These are phyloP conservation scores for Trichocladium uniseriatum DNA, from an alignment of 495 filamentous ascomycete species.

Conservation along the genomic window DNA sequence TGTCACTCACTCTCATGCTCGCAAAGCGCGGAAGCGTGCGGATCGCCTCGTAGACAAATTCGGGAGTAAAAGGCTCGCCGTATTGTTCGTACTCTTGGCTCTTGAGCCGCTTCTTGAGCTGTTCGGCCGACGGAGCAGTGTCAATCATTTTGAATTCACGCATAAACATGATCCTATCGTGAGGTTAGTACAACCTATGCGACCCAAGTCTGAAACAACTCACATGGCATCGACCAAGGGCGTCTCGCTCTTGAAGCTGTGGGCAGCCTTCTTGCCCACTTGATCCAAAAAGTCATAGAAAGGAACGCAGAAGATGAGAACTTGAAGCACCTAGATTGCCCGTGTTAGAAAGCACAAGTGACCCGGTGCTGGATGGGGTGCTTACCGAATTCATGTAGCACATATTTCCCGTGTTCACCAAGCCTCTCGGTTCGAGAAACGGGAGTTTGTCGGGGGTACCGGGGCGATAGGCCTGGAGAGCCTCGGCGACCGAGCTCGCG, in stretches of 20 bases:
- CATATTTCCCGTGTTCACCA: conserved; percentile 97
- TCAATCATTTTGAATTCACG: conserved; percentile 81
- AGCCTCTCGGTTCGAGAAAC: conserved; percentile 87
- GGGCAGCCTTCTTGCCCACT: conserved; percentile 66
- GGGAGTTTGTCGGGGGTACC: conserved; percentile 54
- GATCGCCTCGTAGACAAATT: conserved; percentile 93
- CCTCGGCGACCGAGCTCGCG: conserved; percentile 59
- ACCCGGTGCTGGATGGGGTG: not conserved
- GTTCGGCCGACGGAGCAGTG: conserved; percentile 63
- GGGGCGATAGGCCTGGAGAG: conserved; percentile 56
- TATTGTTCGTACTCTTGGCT: conserved; percentile 78
- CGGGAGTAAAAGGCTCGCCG: conserved; percentile 84
- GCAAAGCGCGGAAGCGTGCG: conserved; percentile 76
- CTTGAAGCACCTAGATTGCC: conserved; percentile 67
- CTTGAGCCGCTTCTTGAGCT: conserved; percentile 64
- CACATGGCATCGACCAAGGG: conserved; percentile 90
- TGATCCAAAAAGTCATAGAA: conserved; percentile 92
- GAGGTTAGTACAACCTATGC: conserved; percentile 9
- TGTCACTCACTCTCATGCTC: conserved; percentile 66
- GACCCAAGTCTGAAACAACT: conserved; percentile 27
- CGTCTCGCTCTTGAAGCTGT: conserved; percentile 92
- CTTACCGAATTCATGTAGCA: conserved; percentile 99
- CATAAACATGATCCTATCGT: conserved; percentile 83
- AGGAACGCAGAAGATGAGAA: conserved; percentile 82
- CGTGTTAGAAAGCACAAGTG: not conserved